These are phyloP conservation scores for Taphrina pruni DNA, from an alignment of 1,139 yeast genomes.

Conservation along the genomic window DNA sequence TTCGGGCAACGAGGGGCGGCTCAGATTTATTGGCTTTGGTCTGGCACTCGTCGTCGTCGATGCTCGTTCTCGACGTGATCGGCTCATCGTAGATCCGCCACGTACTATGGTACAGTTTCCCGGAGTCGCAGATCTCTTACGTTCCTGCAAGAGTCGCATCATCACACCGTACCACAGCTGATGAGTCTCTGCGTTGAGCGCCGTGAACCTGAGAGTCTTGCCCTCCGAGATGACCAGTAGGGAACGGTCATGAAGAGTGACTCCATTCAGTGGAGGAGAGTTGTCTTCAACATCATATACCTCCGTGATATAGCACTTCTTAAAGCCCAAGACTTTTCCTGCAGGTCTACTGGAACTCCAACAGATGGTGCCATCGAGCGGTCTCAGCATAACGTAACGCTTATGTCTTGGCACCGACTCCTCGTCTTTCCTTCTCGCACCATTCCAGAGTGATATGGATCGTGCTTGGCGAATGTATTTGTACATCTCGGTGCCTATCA, in stretches of 20 bases:
- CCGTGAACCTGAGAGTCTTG: slow-evolving; percentile 20
- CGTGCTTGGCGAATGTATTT: slow-evolving; percentile 24
- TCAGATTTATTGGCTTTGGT: slow-evolving; percentile 6
- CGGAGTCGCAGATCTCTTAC: background rate
- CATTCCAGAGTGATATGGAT: slow-evolving; percentile 9
- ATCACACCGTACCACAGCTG: slow-evolving; percentile 24
- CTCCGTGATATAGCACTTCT: slow-evolving; percentile 9
- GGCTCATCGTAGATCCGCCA: background rate
- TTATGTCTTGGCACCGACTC: slow-evolving; percentile 14
- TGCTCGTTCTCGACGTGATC: background rate
- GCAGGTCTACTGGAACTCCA: slow-evolving; percentile 36
- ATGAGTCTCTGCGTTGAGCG: slow-evolving; percentile 13
- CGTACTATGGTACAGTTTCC: background rate
- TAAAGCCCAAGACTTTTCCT: slow-evolving; percentile 19
- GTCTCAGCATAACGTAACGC: slow-evolving; percentile 29
- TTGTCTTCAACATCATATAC: slow-evolving; percentile 26
- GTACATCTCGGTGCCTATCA: slow-evolving; percentile 37
- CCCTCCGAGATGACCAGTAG: slow-evolving; percentile 19
- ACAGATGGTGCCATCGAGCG: slow-evolving; percentile 15
- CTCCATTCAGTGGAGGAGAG: background rate
- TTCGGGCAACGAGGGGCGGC: slow-evolving; percentile 11
- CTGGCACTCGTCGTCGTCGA: background rate
- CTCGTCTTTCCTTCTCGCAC: background rate
- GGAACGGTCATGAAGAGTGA: slow-evolving; percentile 21
- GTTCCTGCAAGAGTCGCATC: slow-evolving; percentile 14